These are phyloP conservation scores for Fusarium sp. DNA, from an alignment of 2,329 filamentous ascomycete genomes.

Conservation along the genomic window DNA sequence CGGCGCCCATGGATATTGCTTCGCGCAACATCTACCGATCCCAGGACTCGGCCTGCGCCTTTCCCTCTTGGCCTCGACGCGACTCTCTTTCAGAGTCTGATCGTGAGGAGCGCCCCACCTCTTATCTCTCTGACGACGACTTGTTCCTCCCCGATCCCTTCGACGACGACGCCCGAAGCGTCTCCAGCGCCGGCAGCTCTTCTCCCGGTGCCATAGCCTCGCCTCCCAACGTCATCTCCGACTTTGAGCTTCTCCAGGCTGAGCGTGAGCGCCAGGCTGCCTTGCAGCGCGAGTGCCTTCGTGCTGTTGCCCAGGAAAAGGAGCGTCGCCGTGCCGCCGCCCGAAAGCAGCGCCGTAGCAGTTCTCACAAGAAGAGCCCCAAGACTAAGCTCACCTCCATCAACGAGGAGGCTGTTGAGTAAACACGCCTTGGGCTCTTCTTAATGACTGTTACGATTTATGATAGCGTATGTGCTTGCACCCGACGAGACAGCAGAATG, in stretches of 20 bases:
- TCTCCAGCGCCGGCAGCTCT: slow-evolving; percentile 57
- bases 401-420: slow-evolving; percentile 56
- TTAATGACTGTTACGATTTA: slow-evolving; percentile 45
- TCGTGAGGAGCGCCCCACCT: slow-evolving; percentile 58
- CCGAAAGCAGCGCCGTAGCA: slow-evolving; percentile 51
- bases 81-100: slow-evolving; percentile 58
- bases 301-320: slow-evolving; percentile 62
- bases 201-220: slow-evolving; percentile 47
- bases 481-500: background rate
- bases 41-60: slow-evolving; percentile 61
- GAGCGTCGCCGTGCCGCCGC: slow-evolving; percentile 57
- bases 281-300: slow-evolving; percentile 62
- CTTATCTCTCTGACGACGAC: slow-evolving; percentile 71
- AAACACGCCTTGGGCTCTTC: slow-evolving; percentile 35
- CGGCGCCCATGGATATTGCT: slow-evolving; percentile 58
- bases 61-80: slow-evolving; percentile 67
- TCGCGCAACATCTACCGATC: slow-evolving; percentile 51
- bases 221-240: slow-evolving; percentile 52
- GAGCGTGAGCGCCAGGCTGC: slow-evolving; percentile 59
- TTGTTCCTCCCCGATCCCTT: slow-evolving; percentile 63
- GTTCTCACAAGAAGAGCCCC: slow-evolving; percentile 58
- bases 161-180: slow-evolving; percentile 60
- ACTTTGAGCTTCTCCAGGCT: slow-evolving; percentile 60
- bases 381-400: slow-evolving; percentile 61
- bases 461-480: slow-evolving; percentile 39